These are phyloP conservation scores for Heterobasidion occidentale DNA, from an alignment of 1,284 basidiomycete species.

Conservation along the genomic window DNA sequence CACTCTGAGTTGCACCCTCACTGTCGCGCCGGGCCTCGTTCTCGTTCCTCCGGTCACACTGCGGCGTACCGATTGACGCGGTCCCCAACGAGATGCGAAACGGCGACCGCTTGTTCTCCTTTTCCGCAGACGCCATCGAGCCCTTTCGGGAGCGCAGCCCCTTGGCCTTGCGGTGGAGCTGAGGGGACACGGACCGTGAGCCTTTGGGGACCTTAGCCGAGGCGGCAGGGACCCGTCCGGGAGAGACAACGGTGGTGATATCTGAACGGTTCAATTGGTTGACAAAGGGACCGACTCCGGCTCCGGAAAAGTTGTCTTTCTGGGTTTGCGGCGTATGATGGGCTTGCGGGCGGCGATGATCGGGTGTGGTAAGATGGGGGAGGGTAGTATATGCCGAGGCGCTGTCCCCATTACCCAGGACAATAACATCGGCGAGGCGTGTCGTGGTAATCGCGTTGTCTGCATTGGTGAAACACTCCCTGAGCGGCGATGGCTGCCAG, in stretches of 20 bases:
- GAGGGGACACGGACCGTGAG: neutral
- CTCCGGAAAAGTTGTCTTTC: neutral
- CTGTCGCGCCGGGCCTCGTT: neutral
- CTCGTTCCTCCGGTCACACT: neutral
- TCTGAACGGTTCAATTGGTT: too few relatives aligned
- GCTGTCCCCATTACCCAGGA: too few relatives aligned
- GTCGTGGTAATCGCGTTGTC: too few relatives aligned
- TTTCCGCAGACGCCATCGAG: neutral
- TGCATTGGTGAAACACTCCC: too few relatives aligned
- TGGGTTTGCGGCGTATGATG: neutral
- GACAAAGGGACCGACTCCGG: too few relatives aligned
- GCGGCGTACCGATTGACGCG: neutral
- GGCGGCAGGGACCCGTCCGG: neutral
- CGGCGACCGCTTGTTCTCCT: conserved; percentile 9
- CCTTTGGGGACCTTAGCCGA: neutral
- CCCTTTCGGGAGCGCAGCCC: neutral
- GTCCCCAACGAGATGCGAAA: conserved; percentile 1
- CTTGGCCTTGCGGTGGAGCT: conserved; percentile 4
- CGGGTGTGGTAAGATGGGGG: too few relatives aligned
- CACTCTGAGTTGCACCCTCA: too few relatives aligned
- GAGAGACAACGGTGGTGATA: neutral
- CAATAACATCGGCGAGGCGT: too few relatives aligned
- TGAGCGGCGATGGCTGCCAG: too few relatives aligned
- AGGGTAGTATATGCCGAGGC: too few relatives aligned
- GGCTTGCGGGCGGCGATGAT: neutral